phyloP scores from a whole-genome alignment of 257 asterid genomes.

The Solanum etuberosum region DNA sequence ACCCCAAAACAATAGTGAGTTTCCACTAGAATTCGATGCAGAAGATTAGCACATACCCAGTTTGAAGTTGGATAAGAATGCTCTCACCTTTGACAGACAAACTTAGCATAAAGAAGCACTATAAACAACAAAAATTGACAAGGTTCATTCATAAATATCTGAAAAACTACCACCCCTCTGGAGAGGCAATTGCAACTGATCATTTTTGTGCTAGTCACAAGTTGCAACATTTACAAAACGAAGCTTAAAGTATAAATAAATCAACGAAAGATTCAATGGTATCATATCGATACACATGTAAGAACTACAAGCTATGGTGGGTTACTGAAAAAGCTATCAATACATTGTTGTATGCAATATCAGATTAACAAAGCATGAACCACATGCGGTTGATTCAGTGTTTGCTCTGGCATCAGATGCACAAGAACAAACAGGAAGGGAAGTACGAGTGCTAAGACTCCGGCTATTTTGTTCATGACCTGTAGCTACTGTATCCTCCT shows the following conservation, averaged over 20 bases:
- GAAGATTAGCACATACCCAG: not conserved
- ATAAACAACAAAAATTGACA: not conserved
- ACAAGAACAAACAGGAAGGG: not conserved
- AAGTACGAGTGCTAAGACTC: not conserved
- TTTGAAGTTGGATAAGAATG: not conserved
- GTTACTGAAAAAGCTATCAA: not conserved
- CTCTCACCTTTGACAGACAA: not conserved
- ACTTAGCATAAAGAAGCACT: not conserved
- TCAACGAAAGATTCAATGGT: not conserved
- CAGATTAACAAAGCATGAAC: not conserved
- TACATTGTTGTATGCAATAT: not conserved
- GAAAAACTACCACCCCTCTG: not conserved
- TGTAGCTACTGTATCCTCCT: conserved; percentile 44
- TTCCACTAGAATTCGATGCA: not conserved
- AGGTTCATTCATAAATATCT: not conserved
- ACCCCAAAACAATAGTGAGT: not conserved
- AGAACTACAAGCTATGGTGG: not conserved
- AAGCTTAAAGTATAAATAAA: not conserved
- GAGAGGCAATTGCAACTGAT: not conserved
- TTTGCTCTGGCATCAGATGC: not conserved
- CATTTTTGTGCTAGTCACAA: not conserved
- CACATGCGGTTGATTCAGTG: not conserved
- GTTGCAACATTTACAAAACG: not conserved
- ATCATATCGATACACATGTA: not conserved
- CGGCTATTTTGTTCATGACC: conserved; percentile 20